These are phyloP conservation scores for Filosporella fistucella DNA, from an alignment of 495 filamentous ascomycete genomes.

Conservation along the genomic window DNA sequence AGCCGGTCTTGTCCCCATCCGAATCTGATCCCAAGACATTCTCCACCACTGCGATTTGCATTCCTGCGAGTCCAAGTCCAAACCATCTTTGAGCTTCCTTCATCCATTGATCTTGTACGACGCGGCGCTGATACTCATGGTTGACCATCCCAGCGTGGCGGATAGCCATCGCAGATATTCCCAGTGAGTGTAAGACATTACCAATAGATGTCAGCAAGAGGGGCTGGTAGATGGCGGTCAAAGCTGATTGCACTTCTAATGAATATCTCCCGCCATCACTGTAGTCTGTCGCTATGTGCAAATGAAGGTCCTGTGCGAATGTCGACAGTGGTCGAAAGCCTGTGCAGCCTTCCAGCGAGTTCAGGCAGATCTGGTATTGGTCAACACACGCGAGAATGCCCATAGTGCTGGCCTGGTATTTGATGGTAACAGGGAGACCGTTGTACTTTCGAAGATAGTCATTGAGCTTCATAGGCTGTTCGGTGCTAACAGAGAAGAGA, in stretches of 20 bases:
- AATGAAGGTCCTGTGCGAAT: not conserved
- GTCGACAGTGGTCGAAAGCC: slow-evolving; percentile 4
- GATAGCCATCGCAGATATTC: slow-evolving; percentile 1
- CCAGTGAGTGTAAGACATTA: not conserved
- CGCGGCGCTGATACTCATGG: slow-evolving; percentile 5
- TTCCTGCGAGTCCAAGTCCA: slow-evolving; percentile 3
- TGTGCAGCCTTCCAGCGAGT: not conserved
- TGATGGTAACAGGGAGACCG: not conserved
- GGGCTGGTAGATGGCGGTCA: not conserved
- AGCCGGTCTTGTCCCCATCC: slow-evolving; percentile 1
- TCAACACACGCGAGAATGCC: slow-evolving; percentile 2
- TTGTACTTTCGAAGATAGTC: slow-evolving; percentile 1
- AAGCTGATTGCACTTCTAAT: not conserved
- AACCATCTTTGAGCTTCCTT: slow-evolving; percentile 4
- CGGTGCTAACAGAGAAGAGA: not conserved
- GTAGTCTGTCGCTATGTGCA: slow-evolving; percentile 2
- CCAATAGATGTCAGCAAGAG: slow-evolving; percentile 1
- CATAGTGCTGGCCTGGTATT: not conserved
- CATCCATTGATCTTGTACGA: slow-evolving; percentile 4
- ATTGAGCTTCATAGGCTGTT: slow-evolving; percentile 4
- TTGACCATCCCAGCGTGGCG: slow-evolving; percentile 2
- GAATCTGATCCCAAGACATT: slow-evolving; percentile 1
- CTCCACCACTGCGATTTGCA: slow-evolving; percentile 2
- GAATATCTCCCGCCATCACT: not conserved
- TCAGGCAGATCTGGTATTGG: slow-evolving; percentile 5